phyloP scores from a whole-genome alignment of 2,329 filamentous ascomycete species.

The Cryphonectria parasitica region DNA sequence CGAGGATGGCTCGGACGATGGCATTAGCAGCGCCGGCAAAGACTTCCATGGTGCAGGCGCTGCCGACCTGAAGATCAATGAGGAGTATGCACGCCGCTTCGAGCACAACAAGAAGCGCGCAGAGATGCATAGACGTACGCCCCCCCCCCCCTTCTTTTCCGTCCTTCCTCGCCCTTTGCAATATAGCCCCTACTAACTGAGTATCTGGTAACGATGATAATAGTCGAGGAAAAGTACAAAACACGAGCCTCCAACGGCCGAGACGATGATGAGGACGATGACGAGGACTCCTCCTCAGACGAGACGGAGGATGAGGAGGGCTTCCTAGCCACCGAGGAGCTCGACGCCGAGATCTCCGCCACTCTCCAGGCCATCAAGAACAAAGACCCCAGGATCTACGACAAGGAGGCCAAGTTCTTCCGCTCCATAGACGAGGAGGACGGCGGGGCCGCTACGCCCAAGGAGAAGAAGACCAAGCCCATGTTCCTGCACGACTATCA shows the following conservation, averaged over 20 bases:
- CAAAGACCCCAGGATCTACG: conserved; percentile 92
- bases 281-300: conserved; percentile 69
- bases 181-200: not conserved
- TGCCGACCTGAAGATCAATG: conserved; percentile 76
- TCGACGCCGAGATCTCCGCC: conserved; percentile 85
- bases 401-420: conserved; percentile 80
- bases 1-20: conserved; percentile 45
- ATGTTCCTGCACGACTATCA: conserved; percentile 91
- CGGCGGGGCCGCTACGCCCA: conserved; percentile 33
- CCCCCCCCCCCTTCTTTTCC: not conserved
- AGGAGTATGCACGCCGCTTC: conserved; percentile 85
- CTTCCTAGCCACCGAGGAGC: conserved; percentile 79
- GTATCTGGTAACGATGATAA: conserved; percentile 32
- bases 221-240: conserved; percentile 87
- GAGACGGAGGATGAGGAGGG: conserved; percentile 91
- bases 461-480: conserved; percentile 75
- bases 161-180: not conserved
- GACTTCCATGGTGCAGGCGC: conserved; percentile 33
- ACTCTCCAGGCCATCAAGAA: conserved; percentile 85
- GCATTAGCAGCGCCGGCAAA: conserved; percentile 45
- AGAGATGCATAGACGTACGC: conserved; percentile 72
- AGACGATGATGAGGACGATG: conserved; percentile 54
- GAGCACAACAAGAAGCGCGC: conserved; percentile 98
- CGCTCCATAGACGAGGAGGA: conserved; percentile 59
- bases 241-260: conserved; percentile 44